Conservation (phyloP, 164 flowering plant species). For the Chloranthus sessilifolius region DNA sequence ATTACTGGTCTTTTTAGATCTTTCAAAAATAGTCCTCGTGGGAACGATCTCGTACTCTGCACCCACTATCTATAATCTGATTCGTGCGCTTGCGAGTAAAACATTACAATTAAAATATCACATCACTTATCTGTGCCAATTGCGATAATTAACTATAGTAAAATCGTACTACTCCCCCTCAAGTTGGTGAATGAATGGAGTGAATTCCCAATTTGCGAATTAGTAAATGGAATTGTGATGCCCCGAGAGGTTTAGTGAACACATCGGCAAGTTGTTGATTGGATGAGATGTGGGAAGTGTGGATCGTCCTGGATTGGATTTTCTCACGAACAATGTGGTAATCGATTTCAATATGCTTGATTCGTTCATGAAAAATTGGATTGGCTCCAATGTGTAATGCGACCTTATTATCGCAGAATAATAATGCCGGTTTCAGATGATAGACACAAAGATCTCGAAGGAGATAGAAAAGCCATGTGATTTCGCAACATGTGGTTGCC, state of each 20-base stretch:
- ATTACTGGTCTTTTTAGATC: too few relatives aligned
- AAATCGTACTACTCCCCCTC: too few relatives aligned
- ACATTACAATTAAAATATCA: too few relatives aligned
- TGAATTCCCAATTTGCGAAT: background rate
- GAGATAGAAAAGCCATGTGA: background rate
- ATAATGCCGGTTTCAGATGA: background rate
- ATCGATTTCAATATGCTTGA: background rate
- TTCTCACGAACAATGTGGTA: background rate
- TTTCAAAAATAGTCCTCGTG: too few relatives aligned
- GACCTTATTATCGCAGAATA: background rate
- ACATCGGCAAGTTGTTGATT: background rate
- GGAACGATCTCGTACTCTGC: too few relatives aligned
- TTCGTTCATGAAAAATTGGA: background rate
- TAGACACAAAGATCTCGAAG: background rate
- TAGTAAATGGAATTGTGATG: background rate
- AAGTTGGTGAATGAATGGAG: too few relatives aligned
- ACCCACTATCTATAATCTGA: too few relatives aligned
- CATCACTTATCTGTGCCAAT: too few relatives aligned
- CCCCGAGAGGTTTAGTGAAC: constrained; percentile 4
- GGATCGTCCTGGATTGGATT: background rate
- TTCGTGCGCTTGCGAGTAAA: too few relatives aligned
- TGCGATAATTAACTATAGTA: too few relatives aligned
- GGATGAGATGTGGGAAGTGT: background rate
- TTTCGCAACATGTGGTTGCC: background rate
- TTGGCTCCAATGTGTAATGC: too few relatives aligned